Base-by-base conservation (phyloP, 208 protist genomes). In the Acanthamoeba lenticulata region DNA sequence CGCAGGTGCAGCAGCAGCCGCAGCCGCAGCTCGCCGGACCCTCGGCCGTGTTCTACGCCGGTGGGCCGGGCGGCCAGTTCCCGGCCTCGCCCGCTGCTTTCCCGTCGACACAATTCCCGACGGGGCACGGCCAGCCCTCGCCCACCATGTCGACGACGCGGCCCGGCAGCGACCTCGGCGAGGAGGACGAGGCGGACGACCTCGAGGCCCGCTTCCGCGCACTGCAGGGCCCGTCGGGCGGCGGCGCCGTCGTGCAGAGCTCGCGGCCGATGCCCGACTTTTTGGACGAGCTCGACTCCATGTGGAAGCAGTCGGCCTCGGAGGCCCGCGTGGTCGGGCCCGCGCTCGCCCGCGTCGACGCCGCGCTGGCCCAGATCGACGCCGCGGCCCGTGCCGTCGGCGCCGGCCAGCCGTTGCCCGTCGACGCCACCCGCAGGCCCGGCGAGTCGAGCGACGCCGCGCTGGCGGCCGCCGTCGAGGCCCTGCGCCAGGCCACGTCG, bases 131-230 rank as follows among this genome's bases (percentile, higher is more conserved):
- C n/a, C n/a, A 52, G 5, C 45, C 15, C 45, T 5, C 5, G 45
- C 45, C 45, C 9, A 52, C 45, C 45, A 5, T 52, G 9, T n/a
- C 52, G 52, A 60, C 11, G 45, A 49, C 45, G 9, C 45, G 9
- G 9, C 45, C 9, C 45, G 45, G 9, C 9, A 5, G 45, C 15
- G 45, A 19, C 45, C 9, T 49, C 9, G n/a, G n/a, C n/a, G n/a
- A n/a, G n/a, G n/a, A n/a, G 74, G 74, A 91, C 19, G 24, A 72
- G 24, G 49, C 69, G 52, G 85, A 72, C n/a, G 85, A 91, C 21
- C 57, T 91, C 38, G 85, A 91, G 85, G 85, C 85, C 21, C 85
- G 85, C 27, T 49, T 91, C 57, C 44, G 52, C 32, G 85, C 85
- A 24, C 85, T 91, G 32, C 69, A 44, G 27, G 57, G 57, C 57